These are phyloP conservation scores for Ajuga chamaepitys DNA, from an alignment of 257 asterid genomes.

Conservation along the genomic window DNA sequence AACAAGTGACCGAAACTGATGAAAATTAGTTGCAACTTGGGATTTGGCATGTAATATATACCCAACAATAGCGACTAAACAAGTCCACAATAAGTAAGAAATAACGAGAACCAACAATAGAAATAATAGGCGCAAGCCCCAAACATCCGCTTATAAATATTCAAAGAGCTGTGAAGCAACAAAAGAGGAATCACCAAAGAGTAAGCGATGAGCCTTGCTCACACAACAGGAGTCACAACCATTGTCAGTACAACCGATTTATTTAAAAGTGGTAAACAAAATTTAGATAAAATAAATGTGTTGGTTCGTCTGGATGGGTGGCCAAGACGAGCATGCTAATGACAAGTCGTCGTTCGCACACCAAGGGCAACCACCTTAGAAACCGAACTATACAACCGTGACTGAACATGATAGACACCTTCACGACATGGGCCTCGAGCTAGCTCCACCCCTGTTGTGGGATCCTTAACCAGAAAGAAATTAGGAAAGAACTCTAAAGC, in stretches of 20 bases:
- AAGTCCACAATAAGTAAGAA: not conserved
- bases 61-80: not conserved
- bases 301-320: not conserved
- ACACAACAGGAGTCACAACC: no score
- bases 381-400: not conserved
- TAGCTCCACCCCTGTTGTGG: no score
- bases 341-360: not conserved
- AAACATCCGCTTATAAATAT: not conserved
- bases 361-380: not conserved
- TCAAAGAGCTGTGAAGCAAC: not conserved
- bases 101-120: not conserved
- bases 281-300: not conserved
- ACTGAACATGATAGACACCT: not conserved
- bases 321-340: not conserved
- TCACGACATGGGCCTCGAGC: no score
- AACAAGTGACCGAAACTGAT: no score
- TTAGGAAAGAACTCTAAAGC: no score
- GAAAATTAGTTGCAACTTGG: no score
- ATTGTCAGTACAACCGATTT: not conserved
- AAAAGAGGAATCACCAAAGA: not conserved
- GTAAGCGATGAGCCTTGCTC: no score
- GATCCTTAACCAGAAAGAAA: no score
- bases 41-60: not conserved
- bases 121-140: not conserved
- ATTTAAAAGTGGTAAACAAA: not conserved